Evolutionary conservation across 2,329 filamentous ascomycete genomes (phyloP).

Genomic region (Capronia americana): DNA sequence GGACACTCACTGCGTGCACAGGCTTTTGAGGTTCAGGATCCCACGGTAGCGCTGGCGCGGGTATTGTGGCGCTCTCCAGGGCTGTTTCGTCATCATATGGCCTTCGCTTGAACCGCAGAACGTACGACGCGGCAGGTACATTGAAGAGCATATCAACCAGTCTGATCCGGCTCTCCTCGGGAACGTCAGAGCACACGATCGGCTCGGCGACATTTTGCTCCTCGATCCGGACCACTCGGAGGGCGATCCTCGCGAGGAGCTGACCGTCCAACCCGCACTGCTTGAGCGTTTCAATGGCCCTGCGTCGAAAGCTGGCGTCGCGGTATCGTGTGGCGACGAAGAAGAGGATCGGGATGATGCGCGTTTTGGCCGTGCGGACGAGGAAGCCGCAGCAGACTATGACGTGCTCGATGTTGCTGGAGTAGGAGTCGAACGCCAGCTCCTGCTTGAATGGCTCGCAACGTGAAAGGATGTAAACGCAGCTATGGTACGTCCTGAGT

Average conservation of each 20-base stretch:
- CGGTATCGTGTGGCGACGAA: slow-evolving; percentile 33
- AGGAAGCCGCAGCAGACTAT: slow-evolving; percentile 18
- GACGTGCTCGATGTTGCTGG: slow-evolving; percentile 21
- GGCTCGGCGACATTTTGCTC: slow-evolving; percentile 20
- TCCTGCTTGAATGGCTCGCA: slow-evolving; percentile 31
- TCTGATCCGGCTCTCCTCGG: slow-evolving; percentile 24
- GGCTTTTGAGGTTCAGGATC: not conserved
- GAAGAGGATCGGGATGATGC: slow-evolving; percentile 29
- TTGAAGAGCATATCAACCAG: slow-evolving; percentile 16
- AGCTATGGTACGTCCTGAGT: slow-evolving; percentile 24
- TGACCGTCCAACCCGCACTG: slow-evolving; percentile 28
- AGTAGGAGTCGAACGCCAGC: slow-evolving; percentile 25
- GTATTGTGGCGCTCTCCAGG: slow-evolving; percentile 6
- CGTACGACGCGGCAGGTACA: not conserved
- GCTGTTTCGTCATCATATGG: slow-evolving; percentile 14
- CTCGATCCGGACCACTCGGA: slow-evolving; percentile 26
- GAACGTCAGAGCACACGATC: slow-evolving; percentile 27
- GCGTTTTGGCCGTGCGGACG: not conserved
- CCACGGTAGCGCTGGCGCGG: slow-evolving; percentile 16
- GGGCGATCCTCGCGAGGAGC: slow-evolving; percentile 25
- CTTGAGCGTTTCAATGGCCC: slow-evolving; percentile 23
- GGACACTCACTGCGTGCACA: slow-evolving; percentile 18
- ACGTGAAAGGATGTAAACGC: slow-evolving; percentile 28
- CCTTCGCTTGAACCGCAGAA: slow-evolving; percentile 14
- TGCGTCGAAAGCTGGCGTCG: slow-evolving; percentile 22